Evolutionary conservation across 75 land plant species (phyloP), one percentile per base, ranked within the genome.

Genomic region (Adiantum capillusveneris): DNA sequence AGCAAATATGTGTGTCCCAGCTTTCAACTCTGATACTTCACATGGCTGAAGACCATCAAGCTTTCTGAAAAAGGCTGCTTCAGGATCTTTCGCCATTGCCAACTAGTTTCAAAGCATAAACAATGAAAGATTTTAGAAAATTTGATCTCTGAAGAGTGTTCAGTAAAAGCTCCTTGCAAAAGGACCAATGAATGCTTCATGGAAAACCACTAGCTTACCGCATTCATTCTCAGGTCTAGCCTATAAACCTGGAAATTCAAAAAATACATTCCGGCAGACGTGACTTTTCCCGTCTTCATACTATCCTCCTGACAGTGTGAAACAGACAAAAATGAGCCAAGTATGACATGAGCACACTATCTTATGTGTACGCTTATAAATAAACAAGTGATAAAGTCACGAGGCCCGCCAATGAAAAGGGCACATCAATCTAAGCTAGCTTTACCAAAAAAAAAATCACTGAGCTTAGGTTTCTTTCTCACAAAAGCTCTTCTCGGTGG

Each of bases 181-280:
- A n/a, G n/a, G n/a, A n/a, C n/a, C n/a, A n/a, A n/a, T n/a, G n/a
- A n/a, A n/a, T n/a, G 3, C 3, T 34, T 34, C 37, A 34, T 34
- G 37, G 3, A 34, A 34, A 9, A 34, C 9, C 9, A 9, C 9
- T 34, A 9, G 9, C 80, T 74, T 69, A 90, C 99, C 44, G 86
- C 76, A 68, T 78, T 84, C 19, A 66, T 76, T 19, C 79, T 63
- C 49, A 78, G 83, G 54, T 90, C 99, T 63, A 94, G 66, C 30
- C 79, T 75, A 63, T 90, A 94, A 20, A 90, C 91, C 58, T 89
- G 90, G 53, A 90, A 90, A 46, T 87, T 73, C 44, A 94, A 81
- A 69, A 90, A 94, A 58, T 81, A 94, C 90, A 90, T 79, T 50
- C 99, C 99, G 46, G 96, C 96, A 65, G 88, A 86, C 37, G 99